These are phyloP conservation scores for Daedaleopsis nitida DNA, from an alignment of 768 basidiomycete genomes.

Conservation along the genomic window DNA sequence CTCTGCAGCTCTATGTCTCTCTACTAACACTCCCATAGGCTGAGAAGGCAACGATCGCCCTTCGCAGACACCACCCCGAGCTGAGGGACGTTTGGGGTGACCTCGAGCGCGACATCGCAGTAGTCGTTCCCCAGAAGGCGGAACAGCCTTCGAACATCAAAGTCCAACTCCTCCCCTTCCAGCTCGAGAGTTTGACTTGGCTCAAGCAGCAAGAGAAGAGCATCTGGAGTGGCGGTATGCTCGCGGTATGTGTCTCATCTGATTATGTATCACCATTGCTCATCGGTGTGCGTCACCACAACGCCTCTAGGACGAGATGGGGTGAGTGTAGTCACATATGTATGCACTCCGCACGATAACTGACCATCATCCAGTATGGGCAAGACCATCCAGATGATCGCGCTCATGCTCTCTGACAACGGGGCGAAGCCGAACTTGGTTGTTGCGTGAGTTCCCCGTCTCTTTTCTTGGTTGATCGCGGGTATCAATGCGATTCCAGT, in stretches of 20 bases:
- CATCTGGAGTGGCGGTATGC: conserved; percentile 88
- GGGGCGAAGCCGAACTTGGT: conserved; percentile 81
- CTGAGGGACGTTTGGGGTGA: conserved; percentile 88
- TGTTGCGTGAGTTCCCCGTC: conserved; percentile 66
- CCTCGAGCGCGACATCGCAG: conserved; percentile 60
- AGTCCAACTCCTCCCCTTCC: conserved; percentile 88
- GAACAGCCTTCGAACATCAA: conserved; percentile 85
- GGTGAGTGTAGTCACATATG: conserved; percentile 48
- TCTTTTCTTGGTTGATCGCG: neutral
- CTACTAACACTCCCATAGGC: conserved; percentile 46
- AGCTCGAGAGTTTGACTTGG: conserved; percentile 93
- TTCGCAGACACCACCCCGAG: conserved; percentile 77
- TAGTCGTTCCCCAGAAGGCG: conserved; percentile 67
- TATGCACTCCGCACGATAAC: conserved; percentile 8
- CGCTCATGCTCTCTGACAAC: conserved; percentile 79
- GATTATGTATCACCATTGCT: neutral
- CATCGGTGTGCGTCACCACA: neutral
- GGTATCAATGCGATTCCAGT: conserved; percentile 28
- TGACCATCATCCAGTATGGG: conserved; percentile 63
- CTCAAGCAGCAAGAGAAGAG: conserved; percentile 92
- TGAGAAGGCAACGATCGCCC: conserved; percentile 65
- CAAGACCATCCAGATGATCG: conserved; percentile 96
- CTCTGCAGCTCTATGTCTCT: neutral
- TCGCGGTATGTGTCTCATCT: conserved; percentile 61
- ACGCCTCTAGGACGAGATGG: conserved; percentile 78